Conservation (phyloP, 2,329 filamentous ascomycete genomes). For the Cercospora sp. region DNA sequence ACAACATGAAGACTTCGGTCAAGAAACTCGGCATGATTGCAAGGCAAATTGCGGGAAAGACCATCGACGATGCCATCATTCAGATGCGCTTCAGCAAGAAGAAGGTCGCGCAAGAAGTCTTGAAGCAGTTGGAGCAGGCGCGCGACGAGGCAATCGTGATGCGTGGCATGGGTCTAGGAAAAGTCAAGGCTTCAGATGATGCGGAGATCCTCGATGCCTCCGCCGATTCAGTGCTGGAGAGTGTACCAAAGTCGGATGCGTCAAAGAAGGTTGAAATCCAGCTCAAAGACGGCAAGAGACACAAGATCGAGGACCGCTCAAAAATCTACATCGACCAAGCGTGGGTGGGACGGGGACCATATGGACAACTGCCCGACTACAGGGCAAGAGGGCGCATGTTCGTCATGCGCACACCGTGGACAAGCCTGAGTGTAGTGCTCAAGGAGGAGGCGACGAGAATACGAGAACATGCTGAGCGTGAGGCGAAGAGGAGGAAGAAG, state of each 20-base stretch:
- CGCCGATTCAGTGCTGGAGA: constrained; percentile 8
- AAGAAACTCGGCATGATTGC: constrained; percentile 91
- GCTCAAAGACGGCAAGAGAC: constrained; percentile 71
- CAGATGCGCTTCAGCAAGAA: constrained; percentile 98
- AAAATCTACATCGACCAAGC: constrained; percentile 87
- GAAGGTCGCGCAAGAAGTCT: constrained; percentile 79
- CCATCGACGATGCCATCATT: constrained; percentile 85
- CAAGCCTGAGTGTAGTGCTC: constrained; percentile 74
- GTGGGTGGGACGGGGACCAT: constrained; percentile 80
- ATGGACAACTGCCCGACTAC: constrained; percentile 62
- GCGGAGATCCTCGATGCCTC: constrained; percentile 19
- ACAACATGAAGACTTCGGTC: constrained; percentile 75
- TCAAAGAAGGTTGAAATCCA: constrained; percentile 56
- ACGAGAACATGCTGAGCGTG: constrained; percentile 73
- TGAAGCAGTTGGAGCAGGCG: constrained; percentile 76
- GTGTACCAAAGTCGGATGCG: not conserved
- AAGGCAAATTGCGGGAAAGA: constrained; percentile 87
- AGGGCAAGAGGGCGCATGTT: constrained; percentile 74
- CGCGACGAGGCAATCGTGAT: constrained; percentile 76
- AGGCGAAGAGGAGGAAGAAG: constrained; percentile 72
- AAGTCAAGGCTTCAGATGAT: constrained; percentile 26
- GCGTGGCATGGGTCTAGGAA: constrained; percentile 77
- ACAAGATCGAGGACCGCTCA: constrained; percentile 71
- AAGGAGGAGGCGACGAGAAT: constrained; percentile 94
- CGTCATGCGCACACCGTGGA: constrained; percentile 67